These are phyloP conservation scores for Crithidia bombi DNA, from an alignment of 208 protist genomes.

Conservation along the genomic window DNA sequence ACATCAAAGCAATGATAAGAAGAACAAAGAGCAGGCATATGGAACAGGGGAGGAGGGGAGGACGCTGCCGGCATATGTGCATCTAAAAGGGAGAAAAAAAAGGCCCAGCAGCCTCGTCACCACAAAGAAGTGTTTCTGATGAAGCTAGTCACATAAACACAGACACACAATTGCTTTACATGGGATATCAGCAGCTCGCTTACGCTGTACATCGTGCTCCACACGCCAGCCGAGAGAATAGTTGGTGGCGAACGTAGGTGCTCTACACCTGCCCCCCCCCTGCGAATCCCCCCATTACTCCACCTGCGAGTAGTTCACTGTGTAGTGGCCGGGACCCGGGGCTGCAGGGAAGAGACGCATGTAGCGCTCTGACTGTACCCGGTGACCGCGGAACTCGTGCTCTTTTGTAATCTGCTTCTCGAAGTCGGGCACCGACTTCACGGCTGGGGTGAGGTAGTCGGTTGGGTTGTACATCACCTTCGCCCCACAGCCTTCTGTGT, in stretches of 20 bases:
- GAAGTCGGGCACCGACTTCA: conserved; percentile 74
- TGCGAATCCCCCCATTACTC: conserved; percentile 39
- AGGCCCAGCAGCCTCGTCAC: too few species aligned
- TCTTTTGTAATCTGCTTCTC: conserved; percentile 88
- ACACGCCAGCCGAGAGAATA: too few species aligned
- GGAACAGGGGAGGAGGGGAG: too few species aligned
- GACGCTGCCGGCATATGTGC: too few species aligned
- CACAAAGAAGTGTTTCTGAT: background rate
- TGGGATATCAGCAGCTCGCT: too few species aligned
- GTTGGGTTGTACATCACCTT: conserved; percentile 49
- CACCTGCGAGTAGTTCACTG: conserved; percentile 54
- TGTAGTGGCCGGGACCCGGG: conserved; percentile 75
- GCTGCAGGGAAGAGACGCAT: conserved; percentile 59
- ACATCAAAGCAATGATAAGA: too few species aligned
- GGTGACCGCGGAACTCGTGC: conserved; percentile 79
- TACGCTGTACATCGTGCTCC: too few species aligned
- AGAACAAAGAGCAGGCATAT: too few species aligned
- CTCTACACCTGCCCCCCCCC: too few species aligned
- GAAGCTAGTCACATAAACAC: background rate
- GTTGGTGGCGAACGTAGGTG: too few species aligned
- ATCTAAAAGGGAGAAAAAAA: conserved; percentile 3
- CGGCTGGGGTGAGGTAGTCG: conserved; percentile 46
- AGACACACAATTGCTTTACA: too few species aligned
- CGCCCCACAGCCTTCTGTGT: conserved; percentile 57
- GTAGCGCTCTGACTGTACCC: conserved; percentile 76